These are phyloP conservation scores for Cryptococcus wingfieldii DNA, from an alignment of 1,284 basidiomycete genomes.

Conservation along the genomic window DNA sequence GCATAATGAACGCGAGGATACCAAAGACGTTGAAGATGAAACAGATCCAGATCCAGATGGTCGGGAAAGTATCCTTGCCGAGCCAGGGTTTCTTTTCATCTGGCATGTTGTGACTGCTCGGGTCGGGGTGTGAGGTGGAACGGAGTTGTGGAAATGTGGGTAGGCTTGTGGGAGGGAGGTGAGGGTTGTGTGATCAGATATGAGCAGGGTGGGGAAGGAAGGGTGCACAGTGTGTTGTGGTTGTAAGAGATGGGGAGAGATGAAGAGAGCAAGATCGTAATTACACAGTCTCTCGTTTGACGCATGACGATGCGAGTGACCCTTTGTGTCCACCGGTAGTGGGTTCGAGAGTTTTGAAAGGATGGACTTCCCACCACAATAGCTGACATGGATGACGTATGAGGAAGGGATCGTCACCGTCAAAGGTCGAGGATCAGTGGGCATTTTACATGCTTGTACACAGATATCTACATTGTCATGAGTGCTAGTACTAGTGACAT, in stretches of 20 bases:
- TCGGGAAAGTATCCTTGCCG: constrained; percentile 5
- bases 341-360: too few species aligned
- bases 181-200: background rate
- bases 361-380: too few species aligned
- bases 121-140: background rate
- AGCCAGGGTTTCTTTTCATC: constrained; percentile 9
- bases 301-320: too few species aligned
- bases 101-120: background rate
- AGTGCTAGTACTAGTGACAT: constrained; percentile 23
- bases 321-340: too few species aligned
- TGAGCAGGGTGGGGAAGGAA: background rate
- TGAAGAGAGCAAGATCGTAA: background rate
- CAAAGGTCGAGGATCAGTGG: too few species aligned
- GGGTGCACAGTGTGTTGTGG: background rate
- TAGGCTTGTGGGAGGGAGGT: background rate
- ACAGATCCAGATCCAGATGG: constrained; percentile 11
- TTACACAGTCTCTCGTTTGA: too few species aligned
- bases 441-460: too few species aligned
- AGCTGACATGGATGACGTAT: too few species aligned
- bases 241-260: background rate
- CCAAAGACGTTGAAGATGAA: constrained; percentile 11
- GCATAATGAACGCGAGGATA: constrained; percentile 4
- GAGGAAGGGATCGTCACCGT: too few species aligned
- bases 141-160: background rate
- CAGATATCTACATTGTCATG: too few species aligned